Conservation (phyloP, 2,329 filamentous ascomycete genomes). For the Onygenales sp. region DNA sequence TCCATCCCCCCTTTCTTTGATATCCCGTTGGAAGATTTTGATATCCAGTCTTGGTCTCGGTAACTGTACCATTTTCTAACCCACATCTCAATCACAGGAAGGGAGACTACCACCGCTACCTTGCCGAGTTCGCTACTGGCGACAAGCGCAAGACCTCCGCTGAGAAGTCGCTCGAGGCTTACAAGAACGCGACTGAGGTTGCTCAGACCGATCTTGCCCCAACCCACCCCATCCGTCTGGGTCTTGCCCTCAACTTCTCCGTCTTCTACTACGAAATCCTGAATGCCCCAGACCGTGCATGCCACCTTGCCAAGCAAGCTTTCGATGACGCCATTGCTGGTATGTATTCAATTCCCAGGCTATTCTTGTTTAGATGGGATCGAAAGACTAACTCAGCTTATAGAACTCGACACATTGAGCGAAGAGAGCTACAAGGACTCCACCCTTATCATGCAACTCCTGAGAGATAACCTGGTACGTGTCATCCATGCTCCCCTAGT, state of each 20-base stretch:
- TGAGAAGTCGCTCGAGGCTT: constrained; percentile 90
- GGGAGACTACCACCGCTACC: constrained; percentile 98
- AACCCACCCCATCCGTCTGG: constrained; percentile 87
- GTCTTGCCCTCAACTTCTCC: constrained; percentile 89
- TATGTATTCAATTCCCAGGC: constrained; percentile 29
- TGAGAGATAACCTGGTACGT: constrained; percentile 87
- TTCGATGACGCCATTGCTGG: constrained; percentile 94
- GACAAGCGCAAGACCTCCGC: constrained; percentile 93
- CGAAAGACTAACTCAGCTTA: constrained; percentile 14
- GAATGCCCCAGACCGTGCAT: constrained; percentile 95
- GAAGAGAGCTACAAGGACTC: constrained; percentile 99
- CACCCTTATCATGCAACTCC: constrained; percentile 96
- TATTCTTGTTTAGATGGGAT: neutral
- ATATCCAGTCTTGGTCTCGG: constrained; percentile 1
- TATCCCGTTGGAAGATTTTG: neutral
- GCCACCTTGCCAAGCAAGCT: constrained; percentile 92
- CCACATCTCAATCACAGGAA: constrained; percentile 62
- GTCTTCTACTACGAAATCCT: constrained; percentile 99
- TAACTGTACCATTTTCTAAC: constrained; percentile 9
- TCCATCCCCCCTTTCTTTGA: neutral
- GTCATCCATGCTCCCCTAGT: neutral
- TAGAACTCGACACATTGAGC: constrained; percentile 90
- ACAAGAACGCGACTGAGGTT: constrained; percentile 89
- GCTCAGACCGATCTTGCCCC: constrained; percentile 81
- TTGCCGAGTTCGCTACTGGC: constrained; percentile 89